Evolutionary conservation across 495 filamentous ascomycete species (phyloP).

Genomic region (Lasiosphaeriaceae sp.): DNA sequence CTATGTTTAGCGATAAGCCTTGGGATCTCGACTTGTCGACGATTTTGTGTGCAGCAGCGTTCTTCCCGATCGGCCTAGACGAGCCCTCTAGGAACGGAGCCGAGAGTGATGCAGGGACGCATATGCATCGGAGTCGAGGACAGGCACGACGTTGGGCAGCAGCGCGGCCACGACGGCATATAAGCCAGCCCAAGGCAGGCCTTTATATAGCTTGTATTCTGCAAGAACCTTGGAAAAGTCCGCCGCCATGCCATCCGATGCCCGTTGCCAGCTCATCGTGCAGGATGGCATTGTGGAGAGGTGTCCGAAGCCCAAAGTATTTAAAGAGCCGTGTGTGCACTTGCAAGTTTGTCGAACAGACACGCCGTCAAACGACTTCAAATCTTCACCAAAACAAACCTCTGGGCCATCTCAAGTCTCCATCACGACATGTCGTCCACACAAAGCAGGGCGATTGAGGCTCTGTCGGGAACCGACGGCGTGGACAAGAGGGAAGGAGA

Average conservation of each 20-base stretch:
- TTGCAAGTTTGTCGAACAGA: background rate
- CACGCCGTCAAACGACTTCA: background rate
- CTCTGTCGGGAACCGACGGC: constrained; percentile 19
- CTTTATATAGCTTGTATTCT: constrained; percentile 27
- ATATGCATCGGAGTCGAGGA: background rate
- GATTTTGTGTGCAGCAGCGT: background rate
- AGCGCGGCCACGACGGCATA: constrained; percentile 17
- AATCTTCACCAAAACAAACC: background rate
- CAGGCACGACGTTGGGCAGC: constrained; percentile 4
- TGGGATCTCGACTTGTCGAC: background rate
- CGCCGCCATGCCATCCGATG: constrained; percentile 18
- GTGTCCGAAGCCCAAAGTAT: constrained; percentile 16
- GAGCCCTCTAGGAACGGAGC: background rate
- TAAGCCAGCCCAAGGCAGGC: constrained; percentile 14
- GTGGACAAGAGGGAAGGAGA: constrained; percentile 26
- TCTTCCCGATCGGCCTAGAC: background rate
- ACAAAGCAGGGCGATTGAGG: constrained; percentile 13
- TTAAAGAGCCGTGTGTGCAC: constrained; percentile 18
- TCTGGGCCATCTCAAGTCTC: background rate
- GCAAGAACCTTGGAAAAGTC: constrained; percentile 21
- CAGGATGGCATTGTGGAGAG: constrained; percentile 30
- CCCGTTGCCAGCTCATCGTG: constrained; percentile 38
- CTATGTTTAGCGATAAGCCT: no score
- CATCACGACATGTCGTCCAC: background rate
- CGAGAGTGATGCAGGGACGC: background rate